Conservation (phyloP, 2,329 filamentous ascomycete genomes). For the Fusarium ramigenum region DNA sequence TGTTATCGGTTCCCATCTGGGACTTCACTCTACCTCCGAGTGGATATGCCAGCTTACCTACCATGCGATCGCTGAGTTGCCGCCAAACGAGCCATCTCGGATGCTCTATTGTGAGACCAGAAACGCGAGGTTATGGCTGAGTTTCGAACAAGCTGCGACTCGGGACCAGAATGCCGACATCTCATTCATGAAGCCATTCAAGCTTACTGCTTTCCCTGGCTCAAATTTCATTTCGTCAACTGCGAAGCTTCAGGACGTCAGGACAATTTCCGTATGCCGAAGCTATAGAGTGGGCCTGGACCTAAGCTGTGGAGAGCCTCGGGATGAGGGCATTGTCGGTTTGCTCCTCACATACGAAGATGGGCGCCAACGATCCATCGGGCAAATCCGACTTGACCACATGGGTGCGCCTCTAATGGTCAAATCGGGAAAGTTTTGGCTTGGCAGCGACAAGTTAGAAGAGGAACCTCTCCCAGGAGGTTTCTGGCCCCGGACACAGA, state of each 20-base stretch:
- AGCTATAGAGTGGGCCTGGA: no score
- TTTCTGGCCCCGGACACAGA: neutral
- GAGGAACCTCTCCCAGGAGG: rapidly evolving
- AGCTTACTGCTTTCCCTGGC: no score
- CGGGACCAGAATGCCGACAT: no score
- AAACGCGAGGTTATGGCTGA: no score
- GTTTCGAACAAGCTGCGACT: no score
- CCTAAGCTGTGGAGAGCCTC: no score
- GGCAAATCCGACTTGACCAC: neutral
- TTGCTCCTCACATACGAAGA: neutral
- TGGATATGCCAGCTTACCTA: neutral
- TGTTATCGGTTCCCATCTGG: neutral
- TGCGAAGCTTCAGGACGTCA: neutral
- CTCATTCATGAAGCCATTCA: no score
- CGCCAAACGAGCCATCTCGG: neutral
- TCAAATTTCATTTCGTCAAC: neutral
- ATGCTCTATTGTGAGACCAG: neutral
- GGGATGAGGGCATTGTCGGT: neutral
- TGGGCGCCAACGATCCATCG: neutral
- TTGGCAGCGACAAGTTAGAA: neutral
- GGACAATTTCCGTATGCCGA: neutral
- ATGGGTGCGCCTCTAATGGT: neutral
- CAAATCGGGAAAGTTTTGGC: neutral
- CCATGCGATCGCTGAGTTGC: neutral
- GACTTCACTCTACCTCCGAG: neutral